phyloP scores from a whole-genome alignment of 2,329 filamentous ascomycete genomes.

The Periconia digitata region DNA sequence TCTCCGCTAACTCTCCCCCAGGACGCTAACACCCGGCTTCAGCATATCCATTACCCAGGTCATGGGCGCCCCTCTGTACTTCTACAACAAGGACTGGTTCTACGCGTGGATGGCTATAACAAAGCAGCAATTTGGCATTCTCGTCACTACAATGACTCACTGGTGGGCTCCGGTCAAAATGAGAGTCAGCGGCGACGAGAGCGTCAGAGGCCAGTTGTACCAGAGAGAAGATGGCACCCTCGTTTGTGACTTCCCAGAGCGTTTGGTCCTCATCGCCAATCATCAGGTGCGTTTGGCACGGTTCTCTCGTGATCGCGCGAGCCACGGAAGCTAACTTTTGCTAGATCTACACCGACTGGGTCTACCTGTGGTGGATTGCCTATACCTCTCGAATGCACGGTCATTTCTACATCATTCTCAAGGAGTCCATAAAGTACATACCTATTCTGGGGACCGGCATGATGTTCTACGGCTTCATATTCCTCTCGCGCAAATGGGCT shows the following conservation, averaged over 20 bases:
- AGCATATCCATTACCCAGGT: conserved; percentile 67
- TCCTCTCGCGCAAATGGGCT: conserved; percentile 88
- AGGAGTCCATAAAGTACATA: conserved; percentile 81
- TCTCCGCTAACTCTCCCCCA: conserved; percentile 12
- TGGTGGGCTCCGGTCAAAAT: conserved; percentile 82
- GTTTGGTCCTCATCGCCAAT: conserved; percentile 80
- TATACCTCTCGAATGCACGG: conserved; percentile 81
- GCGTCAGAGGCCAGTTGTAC: conserved; percentile 72
- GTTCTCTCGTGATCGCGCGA: neutral
- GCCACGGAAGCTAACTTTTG: conserved; percentile 10
- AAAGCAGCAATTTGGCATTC: conserved; percentile 79
- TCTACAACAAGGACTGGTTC: conserved; percentile 71
- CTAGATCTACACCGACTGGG: conserved; percentile 82
- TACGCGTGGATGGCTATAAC: conserved; percentile 84
- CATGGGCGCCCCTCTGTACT: conserved; percentile 72
- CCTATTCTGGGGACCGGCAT: conserved; percentile 81
- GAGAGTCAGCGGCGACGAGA: conserved; percentile 78
- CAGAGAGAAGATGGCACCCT: conserved; percentile 70
- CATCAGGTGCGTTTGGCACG: conserved; percentile 62
- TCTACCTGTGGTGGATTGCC: conserved; percentile 91
- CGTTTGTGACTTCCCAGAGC: conserved; percentile 76
- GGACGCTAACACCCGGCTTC: conserved; percentile 26
- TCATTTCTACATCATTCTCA: conserved; percentile 86
- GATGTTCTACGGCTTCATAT: conserved; percentile 87
- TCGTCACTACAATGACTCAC: conserved; percentile 77